Base-by-base conservation (phyloP, 352 stramenopile species). In the Phytophthora multivora region DNA sequence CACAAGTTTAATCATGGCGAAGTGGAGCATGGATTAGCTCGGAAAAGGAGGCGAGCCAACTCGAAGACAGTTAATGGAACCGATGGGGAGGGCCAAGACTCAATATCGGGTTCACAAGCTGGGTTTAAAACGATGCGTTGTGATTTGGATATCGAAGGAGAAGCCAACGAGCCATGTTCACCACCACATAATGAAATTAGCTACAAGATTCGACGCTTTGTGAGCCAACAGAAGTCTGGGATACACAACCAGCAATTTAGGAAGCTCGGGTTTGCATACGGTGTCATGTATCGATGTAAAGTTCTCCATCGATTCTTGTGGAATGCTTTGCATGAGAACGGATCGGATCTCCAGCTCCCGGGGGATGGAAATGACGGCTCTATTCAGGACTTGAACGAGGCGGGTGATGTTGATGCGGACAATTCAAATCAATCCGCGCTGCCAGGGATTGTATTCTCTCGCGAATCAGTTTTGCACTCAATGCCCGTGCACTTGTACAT, bases 401-500 rank as follows among this genome's bases (percentile, higher is more conserved):
- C 76, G 10, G 68, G 68, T 0, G 51, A 71, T 5, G 23, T 23
- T 31, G 49, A 67, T 1, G 18, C 12, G 8, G 38, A 25, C 15
- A 19, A 8, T 31, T 28, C 18, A 10, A 49, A 46, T 26, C 31
- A 35, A 57, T 39, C 16, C 18, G 16, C 35, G 5, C 31, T 51
- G 1, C 71, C 68, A 51, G 79, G 79, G 1, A 74, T 91, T 36
- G 75, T 95, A 8, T 95, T 93, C 58, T 90, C 83, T 12, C 75
- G 83, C 7, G 84, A 95, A 62, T 75, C 77, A 0, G 71, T 95
- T 33, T 70, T 95, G 21, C 80, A 91, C 49, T 73, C 75, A 30
- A 93, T 95, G 84, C 78, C 81, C 10, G 77, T 95, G 33, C 61
- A 86, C 45, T 60, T 91, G 51, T 95, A 95, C 59, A 93, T 95